phyloP scores from a whole-genome alignment of 2,329 filamentous ascomycete species.

The Xylaria sp. region DNA sequence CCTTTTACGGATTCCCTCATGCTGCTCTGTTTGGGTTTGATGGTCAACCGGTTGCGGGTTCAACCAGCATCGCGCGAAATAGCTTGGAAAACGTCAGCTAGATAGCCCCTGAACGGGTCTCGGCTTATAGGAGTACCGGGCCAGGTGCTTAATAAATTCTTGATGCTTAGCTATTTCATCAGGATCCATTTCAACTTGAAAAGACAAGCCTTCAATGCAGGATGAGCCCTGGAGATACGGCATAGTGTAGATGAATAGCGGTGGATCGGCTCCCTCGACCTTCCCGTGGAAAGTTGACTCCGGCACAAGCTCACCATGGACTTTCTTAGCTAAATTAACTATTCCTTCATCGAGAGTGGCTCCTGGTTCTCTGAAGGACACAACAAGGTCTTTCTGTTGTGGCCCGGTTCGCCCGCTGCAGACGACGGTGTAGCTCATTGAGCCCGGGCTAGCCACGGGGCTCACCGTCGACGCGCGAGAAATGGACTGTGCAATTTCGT shows the following conservation, averaged over 20 bases:
- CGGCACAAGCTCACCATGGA: conserved; percentile 46
- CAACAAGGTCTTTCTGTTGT: conserved; percentile 25
- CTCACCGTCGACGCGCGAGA: conserved; percentile 38
- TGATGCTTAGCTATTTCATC: conserved; percentile 33
- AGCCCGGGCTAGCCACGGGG: conserved; percentile 46
- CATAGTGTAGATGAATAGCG: conserved; percentile 42
- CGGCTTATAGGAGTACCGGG: conserved; percentile 16
- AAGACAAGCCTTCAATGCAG: conserved; percentile 42
- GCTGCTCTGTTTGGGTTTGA: conserved; percentile 6
- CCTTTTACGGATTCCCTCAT: conserved; percentile 37
- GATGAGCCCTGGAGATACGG: conserved; percentile 42
- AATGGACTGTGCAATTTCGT: conserved; percentile 34
- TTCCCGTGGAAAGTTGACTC: conserved; percentile 41
- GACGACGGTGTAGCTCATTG: conserved; percentile 48
- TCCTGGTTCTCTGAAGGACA: conserved; percentile 35
- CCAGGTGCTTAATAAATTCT: conserved; percentile 33
- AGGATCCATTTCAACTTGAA: conserved; percentile 39
- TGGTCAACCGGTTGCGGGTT: conserved; percentile 32
- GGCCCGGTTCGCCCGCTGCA: conserved; percentile 24
- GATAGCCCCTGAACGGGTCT: conserved; percentile 3
- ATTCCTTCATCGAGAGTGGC: conserved; percentile 31
- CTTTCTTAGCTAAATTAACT: conserved; percentile 43
- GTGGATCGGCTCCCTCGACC: conserved; percentile 45
- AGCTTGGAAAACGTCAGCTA: conserved; percentile 33
- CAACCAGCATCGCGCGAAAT: conserved; percentile 47